Base-by-base conservation (phyloP, 139 green algal species). In the Gonium pectorale region DNA sequence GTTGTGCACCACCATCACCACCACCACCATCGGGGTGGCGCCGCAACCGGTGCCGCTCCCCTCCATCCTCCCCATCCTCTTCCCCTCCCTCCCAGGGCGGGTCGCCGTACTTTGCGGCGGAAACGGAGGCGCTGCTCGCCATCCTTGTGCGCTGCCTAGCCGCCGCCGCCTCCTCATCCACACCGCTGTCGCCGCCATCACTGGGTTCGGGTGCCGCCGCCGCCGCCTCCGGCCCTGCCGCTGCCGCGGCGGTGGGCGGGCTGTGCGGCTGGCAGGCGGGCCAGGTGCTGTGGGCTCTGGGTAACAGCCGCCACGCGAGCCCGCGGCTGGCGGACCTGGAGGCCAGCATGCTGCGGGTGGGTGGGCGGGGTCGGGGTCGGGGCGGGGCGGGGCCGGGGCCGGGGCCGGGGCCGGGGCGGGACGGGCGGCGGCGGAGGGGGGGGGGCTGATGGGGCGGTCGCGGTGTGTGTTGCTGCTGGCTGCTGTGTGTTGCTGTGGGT, bases 251-350 rank as follows among this genome's bases (percentile, higher is more conserved):
- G 11, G 49, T 8, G 5, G 74, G 56, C 19, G 31, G 33, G 29
- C 56, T 82, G 54, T 40, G 6, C 29, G 75, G 75, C 31, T 82
- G 75, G 75, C 59, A 82, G 56, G 75, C 59, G 56, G 75, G 75
- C 29, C 75, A 92, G 69, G 64, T 89, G 63, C 52, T 90, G 54
- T 92, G 89, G 89, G 78, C 86, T 7, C 89, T 92, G 38, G 89
- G 81, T 4, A 77, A 72, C 84, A 49, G 60, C 7, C 86, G 89
- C 27, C 89, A 92, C 63, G 90, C 67, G 71, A 81, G 62, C 2
- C 60, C 63, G 8, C 79, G 79, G 33, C 83, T 92, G 73, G 13
- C 29, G 17, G 82, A 88, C 17, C 66, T 92, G 24, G 89, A 92
- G 79, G 49, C 54, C 9, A 68, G 43, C 74, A 54, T 85, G 2